Evolutionary conservation across 192 early-diverging fungal genomes (phyloP), one percentile per base, ranked within the genome.

Genomic region (Coemansia furcata): DNA sequence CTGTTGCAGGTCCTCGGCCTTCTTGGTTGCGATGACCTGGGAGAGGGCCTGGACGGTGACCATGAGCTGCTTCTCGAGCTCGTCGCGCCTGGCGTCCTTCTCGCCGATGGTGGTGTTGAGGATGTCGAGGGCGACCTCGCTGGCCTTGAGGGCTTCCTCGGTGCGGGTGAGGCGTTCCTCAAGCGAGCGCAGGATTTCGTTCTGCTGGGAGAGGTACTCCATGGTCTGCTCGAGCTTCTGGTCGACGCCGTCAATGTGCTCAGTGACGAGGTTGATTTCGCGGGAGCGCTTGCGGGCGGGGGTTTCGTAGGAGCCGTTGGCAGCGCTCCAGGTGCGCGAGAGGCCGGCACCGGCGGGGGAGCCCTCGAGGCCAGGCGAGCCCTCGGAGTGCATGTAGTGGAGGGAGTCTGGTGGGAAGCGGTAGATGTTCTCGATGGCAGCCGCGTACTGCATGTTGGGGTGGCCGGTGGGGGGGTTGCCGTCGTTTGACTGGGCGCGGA

Each of bases 401-500:
- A 74, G 62, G 60, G 64, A 59, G 39, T 83, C 81, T 23, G 81
- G 81, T 37, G 76, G 77, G 70, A 83, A 83, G 50, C 73, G 72
- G 69, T 83, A 83, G 62, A 83, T 83, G 58, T 60, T 50, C 71
- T 83, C 81, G 37, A 83, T 83, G 11, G 77, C 68, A 37, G 42
- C 37, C 12, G 81, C 76, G 58, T 78, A 83, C 73, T 77, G 81
- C 66, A 78, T 49, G 50, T 72, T 76, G 29, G 50, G 69, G 38
- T 67, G 76, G 60, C 60, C 64, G 10, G 64, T 42, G 9, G 72
- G 72, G 44, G 76, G 72, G 62, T 83, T 73, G 57, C 76, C 76
- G n/a, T 83, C 80, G 62, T 87, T 88, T 50, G 89, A 79, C n/a
- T 86, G 77, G 37, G 87, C 85, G 59, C 86, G 83, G 57, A 89